Conservation (phyloP, 192 early-diverging fungal genomes). For the Backusella parvicylindrica region DNA sequence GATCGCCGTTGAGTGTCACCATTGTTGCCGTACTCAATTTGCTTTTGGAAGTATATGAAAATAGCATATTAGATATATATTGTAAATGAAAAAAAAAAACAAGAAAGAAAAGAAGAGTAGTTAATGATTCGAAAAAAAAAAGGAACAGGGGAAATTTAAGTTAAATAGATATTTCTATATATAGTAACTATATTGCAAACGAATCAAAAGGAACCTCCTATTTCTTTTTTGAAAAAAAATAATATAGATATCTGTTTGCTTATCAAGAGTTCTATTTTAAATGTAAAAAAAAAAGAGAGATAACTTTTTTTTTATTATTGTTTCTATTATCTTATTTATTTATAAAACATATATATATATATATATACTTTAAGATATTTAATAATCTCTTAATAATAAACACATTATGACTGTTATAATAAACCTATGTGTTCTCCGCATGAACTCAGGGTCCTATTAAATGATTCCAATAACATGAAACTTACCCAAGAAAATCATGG, state of each 20-base stretch:
- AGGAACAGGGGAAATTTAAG: not conserved
- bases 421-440: not conserved
- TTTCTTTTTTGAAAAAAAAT: not conserved
- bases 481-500: constrained; percentile 1
- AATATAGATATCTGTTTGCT: not conserved
- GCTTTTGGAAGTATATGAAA: not conserved
- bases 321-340: not conserved
- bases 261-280: not conserved
- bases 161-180: not conserved
- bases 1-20: not conserved
- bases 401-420: not conserved
- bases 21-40: not conserved
- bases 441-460: not conserved
- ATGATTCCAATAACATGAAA: not conserved
- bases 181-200: not conserved
- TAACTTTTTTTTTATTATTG: not conserved
- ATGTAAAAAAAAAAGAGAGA: not conserved
- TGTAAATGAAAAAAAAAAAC: not conserved
- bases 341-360: too few species aligned
- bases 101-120: not conserved
- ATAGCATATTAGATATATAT: not conserved
- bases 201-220: constrained; percentile 2
- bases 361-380: not conserved
- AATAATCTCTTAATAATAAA: not conserved
- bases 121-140: not conserved